Evolutionary conservation across 2,329 filamentous ascomycete genomes (phyloP), one percentile per base, ranked within the genome.

Genomic region (Samsoniella hepiali): DNA sequence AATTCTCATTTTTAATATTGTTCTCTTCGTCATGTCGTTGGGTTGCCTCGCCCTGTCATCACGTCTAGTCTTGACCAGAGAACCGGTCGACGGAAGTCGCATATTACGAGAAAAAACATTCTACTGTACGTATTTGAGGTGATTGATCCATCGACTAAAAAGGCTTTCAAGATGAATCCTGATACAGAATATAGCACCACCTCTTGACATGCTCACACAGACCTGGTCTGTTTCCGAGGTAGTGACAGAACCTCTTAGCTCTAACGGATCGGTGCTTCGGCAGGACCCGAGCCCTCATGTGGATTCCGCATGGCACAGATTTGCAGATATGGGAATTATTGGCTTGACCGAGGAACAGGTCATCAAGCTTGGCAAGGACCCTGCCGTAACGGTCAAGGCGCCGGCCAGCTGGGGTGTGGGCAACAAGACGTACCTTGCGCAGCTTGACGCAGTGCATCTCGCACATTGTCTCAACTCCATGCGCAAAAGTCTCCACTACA

Each of bases 301-400:
- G 11, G 63, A 61, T 32, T 11, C 51, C 5, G 40, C 57, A 17
- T 64, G 63, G 63, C 3, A 42, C 6, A 42, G 50, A 11, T 44
- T 64, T 17, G 34, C 63, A 29, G 57, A 61, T 15, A 53, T 64
- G 32, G 63, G 50, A 10, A 15, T 64, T 1, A 64, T 64, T n/a
- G 38, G 57, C 27, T 9, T 64, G 17, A 61, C 49, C 11, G n/a
- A 9, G n/a, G 40, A 61, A 6, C 63, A 64, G 29, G 49, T 64
- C 63, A 22, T 17, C 17, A 31, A 31, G 5, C 49, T 64, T 5
- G 57, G 57, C n/a, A 64, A 64, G 34, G 47, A 61, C 34, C 57
- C 63, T 9, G n/a, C n/a, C 10, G 32, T 53, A 11, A 42, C 54
- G 1, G 38, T 57, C 36, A 64, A 57, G 57, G 57, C 63, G 27